These are phyloP conservation scores for Leccinum ochraceum DNA, from an alignment of 768 basidiomycete genomes.

Conservation along the genomic window DNA sequence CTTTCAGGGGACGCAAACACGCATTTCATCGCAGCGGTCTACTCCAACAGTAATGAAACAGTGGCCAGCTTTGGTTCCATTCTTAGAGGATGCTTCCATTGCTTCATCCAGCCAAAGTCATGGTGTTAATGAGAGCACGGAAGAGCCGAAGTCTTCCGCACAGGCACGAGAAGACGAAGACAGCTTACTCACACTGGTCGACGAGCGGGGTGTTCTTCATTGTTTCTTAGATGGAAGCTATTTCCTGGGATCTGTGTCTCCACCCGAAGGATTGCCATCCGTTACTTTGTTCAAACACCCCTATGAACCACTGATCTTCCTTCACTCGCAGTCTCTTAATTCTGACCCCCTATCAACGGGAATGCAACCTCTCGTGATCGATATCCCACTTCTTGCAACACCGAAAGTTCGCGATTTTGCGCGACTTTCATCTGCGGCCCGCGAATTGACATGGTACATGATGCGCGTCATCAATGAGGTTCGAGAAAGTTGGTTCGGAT, in stretches of 20 bases:
- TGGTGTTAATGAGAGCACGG: slow-evolving; percentile 25
- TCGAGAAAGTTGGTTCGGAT: slow-evolving; percentile 71
- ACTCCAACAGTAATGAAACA: slow-evolving; percentile 59
- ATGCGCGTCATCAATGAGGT: slow-evolving; percentile 74
- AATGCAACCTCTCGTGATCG: slow-evolving; percentile 45
- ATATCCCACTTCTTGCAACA: slow-evolving; percentile 57
- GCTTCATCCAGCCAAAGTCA: slow-evolving; percentile 42
- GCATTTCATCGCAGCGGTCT: slow-evolving; percentile 41
- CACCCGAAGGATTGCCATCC: slow-evolving; percentile 35
- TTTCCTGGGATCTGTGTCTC: slow-evolving; percentile 55
- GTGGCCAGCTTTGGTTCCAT: slow-evolving; percentile 69
- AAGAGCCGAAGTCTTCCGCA: slow-evolving; percentile 29
- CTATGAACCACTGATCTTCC: slow-evolving; percentile 47
- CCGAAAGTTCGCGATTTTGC: slow-evolving; percentile 68
- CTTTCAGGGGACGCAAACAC: slow-evolving; percentile 69
- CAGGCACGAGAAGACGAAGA: slow-evolving; percentile 50
- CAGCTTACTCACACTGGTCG: slow-evolving; percentile 64
- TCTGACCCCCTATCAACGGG: slow-evolving; percentile 29
- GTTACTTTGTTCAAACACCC: slow-evolving; percentile 44
- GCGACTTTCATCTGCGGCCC: slow-evolving; percentile 63
- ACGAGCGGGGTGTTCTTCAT: slow-evolving; percentile 57
- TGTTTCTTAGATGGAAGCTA: slow-evolving; percentile 78
- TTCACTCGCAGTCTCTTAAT: slow-evolving; percentile 40
- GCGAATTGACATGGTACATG: slow-evolving; percentile 72
- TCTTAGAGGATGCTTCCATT: slow-evolving; percentile 62